Percentiles rank a stretch among this genome's conserved stretches.
Evolutionary conservation across 192 early-diverging fungal genomes (phyloP).

Genomic region (Chytriomyces confervae): DNA sequence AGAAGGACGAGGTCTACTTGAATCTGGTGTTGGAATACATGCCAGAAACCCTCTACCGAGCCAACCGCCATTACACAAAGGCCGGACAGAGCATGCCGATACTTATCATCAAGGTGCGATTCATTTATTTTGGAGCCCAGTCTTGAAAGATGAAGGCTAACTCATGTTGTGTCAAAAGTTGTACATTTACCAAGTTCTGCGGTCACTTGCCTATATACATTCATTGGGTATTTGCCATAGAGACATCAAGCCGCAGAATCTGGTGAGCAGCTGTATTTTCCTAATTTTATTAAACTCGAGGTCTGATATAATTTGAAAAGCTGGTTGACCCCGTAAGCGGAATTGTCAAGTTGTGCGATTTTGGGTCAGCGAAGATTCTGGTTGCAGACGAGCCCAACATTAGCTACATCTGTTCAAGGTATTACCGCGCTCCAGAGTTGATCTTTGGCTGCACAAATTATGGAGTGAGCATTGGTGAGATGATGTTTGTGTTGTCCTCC

Average conservation of each 20-base stretch:
- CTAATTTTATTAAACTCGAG: neutral
- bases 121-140: neutral
- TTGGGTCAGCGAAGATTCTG: conserved; percentile 96
- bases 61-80: conserved; percentile 88
- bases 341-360: conserved; percentile 98
- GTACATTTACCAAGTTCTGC: conserved; percentile 98
- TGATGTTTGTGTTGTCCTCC: conserved; percentile 70
- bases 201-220: conserved; percentile 96
- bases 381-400: conserved; percentile 96
- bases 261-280: conserved; percentile 50
- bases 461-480: conserved; percentile 70
- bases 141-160: neutral
- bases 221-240: conserved; percentile 97
- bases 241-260: conserved; percentile 99
- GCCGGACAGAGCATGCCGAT: conserved; percentile 93
- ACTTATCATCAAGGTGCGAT: conserved; percentile 80
- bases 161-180: conserved; percentile 51
- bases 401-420: conserved; percentile 96
- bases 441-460: conserved; percentile 97
- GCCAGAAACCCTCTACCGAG: conserved; percentile 95
- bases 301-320: neutral
- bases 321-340: conserved; percentile 87
- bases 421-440: conserved; percentile 96
- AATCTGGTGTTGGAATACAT: conserved; percentile 96
- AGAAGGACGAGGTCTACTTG: conserved; percentile 93